These are phyloP conservation scores for Tephrocybe sp. DNA, from an alignment of 768 basidiomycete genomes.

Conservation along the genomic window DNA sequence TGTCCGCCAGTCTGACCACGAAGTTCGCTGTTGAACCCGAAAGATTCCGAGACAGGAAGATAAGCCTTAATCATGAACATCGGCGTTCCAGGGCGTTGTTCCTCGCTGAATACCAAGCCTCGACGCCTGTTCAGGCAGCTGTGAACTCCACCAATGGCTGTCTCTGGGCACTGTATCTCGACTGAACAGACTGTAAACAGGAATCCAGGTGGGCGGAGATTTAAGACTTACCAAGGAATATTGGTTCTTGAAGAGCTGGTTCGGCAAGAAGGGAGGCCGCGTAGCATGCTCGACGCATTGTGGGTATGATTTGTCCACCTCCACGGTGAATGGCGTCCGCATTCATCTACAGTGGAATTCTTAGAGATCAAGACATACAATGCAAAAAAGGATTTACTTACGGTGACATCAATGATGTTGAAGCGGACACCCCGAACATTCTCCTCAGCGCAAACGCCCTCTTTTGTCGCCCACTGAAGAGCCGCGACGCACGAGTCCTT, in stretches of 20 bases:
- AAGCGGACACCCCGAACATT: constrained; percentile 96
- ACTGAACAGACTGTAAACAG: constrained; percentile 43
- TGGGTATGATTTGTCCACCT: constrained; percentile 97
- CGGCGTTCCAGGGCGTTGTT: constrained; percentile 95
- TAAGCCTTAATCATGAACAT: constrained; percentile 99
- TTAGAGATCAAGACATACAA: background rate
- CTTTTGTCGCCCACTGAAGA: constrained; percentile 99
- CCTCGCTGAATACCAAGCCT: constrained; percentile 97
- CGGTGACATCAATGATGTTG: constrained; percentile 94
- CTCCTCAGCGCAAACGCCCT: constrained; percentile 94
- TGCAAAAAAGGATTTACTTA: constrained; percentile 33
- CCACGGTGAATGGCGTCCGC: constrained; percentile 99
- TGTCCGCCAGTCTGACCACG: constrained; percentile 91
- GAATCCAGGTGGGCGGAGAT: background rate
- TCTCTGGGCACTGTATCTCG: constrained; percentile 97
- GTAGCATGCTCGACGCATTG: constrained; percentile 92
- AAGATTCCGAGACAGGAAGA: constrained; percentile 86
- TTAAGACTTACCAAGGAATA: constrained; percentile 78
- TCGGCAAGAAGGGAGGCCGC: constrained; percentile 90
- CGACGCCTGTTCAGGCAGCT: constrained; percentile 89
- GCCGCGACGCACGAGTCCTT: constrained; percentile 98
- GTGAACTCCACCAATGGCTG: constrained; percentile 97
- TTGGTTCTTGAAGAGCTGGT: constrained; percentile 91
- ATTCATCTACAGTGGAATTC: constrained; percentile 63
- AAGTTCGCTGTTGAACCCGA: constrained; percentile 96